Evolutionary conservation across 495 filamentous ascomycete genomes (phyloP), one percentile per base, ranked within the genome.

Genomic region (Aspergillus avenaceus): DNA sequence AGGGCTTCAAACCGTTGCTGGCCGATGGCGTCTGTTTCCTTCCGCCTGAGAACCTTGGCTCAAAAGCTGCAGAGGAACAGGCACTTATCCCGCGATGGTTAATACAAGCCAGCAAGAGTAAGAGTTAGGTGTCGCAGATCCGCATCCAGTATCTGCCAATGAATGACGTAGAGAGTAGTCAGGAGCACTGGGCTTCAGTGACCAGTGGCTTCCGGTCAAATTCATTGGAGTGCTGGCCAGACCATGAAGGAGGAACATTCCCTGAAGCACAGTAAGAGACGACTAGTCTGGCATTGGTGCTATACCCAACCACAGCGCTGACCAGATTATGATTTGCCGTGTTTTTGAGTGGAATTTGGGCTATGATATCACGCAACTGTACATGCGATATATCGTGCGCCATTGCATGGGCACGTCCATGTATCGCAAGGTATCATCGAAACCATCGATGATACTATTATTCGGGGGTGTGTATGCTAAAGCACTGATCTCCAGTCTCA

Each of bases 1-100:
- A 34, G 29, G 2, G 36, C 56, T 78, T 7, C 47, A 68, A 21
- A 74, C 75, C 7, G 54, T 75, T 24, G 48, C 69, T 18, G 65
- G 53, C n/a, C 65, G 66, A 41, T 24, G 42, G 37, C 50, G 65
- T 25, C 71, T 71, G 16, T 56, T 37, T 74, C 2, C 56, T 46
- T 21, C 62, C 74, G 13, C 56, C 60, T 23, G 47, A 9, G 8
- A 42, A n/a, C 24, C 13, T 53, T 28, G 28, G 52, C 14, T 22
- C 60, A 7, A 47, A 42, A 44, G 58, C 57, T 11, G 40, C 49
- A 28, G 43, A 31, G 9, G 25, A 19, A 12, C 26, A 29, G 22
- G 23, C 9, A 14, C 31, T 18, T n/a, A 45, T 14, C 22, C 41
- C 14, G n/a, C 23, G 4, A n/a, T 5, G 16, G 4, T 45, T 21